Evolutionary conservation across 2,329 filamentous ascomycete species (phyloP).

Genomic region (Aspergillus aculeatinus): DNA sequence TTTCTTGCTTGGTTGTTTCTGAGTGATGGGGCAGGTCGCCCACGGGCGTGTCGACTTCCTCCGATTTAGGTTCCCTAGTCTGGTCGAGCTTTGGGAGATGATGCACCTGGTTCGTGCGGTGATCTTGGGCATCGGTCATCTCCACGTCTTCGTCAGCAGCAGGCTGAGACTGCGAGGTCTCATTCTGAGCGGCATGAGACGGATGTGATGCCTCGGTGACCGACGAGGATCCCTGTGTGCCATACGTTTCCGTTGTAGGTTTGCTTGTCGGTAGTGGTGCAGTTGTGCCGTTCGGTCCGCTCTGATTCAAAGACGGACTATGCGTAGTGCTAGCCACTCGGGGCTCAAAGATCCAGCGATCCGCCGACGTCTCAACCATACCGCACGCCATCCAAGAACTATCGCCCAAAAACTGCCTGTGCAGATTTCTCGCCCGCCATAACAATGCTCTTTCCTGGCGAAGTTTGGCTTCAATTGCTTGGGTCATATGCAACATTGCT

Average conservation of each 20-base stretch:
- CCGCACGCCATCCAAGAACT: conserved; percentile 59
- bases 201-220: conserved; percentile 11
- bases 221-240: conserved; percentile 11
- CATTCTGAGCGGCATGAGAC: conserved; percentile 13
- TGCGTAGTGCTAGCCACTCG: conserved; percentile 20
- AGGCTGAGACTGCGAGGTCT: conserved; percentile 7
- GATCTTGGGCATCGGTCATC: conserved; percentile 31
- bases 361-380: conserved; percentile 51
- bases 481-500: conserved; percentile 58
- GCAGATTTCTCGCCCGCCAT: conserved; percentile 58
- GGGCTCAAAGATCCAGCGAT: conserved; percentile 49
- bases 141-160: conserved; percentile 30
- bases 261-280: conserved; percentile 12
- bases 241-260: conserved; percentile 12
- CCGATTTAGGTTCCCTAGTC: conserved; percentile 32
- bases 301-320: conserved; percentile 17
- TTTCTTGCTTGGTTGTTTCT: conserved; percentile 19
- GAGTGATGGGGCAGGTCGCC: conserved; percentile 34
- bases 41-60: conserved; percentile 36
- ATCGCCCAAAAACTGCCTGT: conserved; percentile 61
- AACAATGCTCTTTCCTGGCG: conserved; percentile 57
- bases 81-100: conserved; percentile 14
- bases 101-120: conserved; percentile 11
- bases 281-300: conserved; percentile 17
- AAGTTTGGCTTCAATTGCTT: conserved; percentile 56